Percentiles rank a stretch among this genome's conserved stretches.
These are phyloP conservation scores for Akanthomyces lecanii DNA, from an alignment of 2,329 filamentous ascomycete genomes.

Conservation along the genomic window DNA sequence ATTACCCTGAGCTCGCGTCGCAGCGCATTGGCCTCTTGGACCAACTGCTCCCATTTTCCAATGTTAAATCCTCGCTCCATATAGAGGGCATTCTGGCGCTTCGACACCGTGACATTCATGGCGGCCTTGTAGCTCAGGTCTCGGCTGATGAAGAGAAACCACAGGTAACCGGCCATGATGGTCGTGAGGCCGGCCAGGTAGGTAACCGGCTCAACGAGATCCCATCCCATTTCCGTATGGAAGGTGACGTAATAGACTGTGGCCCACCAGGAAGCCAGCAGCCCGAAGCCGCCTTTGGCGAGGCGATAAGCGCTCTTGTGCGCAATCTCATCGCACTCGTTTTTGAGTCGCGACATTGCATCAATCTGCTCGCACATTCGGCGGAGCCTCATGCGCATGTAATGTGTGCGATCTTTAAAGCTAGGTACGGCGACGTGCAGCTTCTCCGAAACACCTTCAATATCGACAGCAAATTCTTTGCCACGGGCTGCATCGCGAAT, in stretches of 20 bases:
- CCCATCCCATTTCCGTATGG: conserved; percentile 78
- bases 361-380: conserved; percentile 67
- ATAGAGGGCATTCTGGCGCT: conserved; percentile 74
- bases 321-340: conserved; percentile 74
- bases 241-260: conserved; percentile 70
- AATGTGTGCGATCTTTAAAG: conserved; percentile 88
- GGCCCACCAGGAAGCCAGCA: conserved; percentile 75
- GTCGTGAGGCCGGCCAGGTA: conserved; percentile 84
- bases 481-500: conserved; percentile 84
- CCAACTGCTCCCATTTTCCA: conserved; percentile 69
- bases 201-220: conserved; percentile 84
- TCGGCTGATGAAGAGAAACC: conserved; percentile 89
- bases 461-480: conserved; percentile 77
- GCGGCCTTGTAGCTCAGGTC: conserved; percentile 84
- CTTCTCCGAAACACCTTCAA: conserved; percentile 63
- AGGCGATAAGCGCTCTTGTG: conserved; percentile 73
- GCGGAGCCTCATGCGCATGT: conserved; percentile 71
- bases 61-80: conserved; percentile 70
- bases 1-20: conserved; percentile 74
- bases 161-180: conserved; percentile 85
- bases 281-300: conserved; percentile 73
- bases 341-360: conserved; percentile 67
- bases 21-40: conserved; percentile 75
- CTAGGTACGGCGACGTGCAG: conserved; percentile 78
- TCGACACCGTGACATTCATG: conserved; percentile 79